Base-by-base conservation (phyloP, 1,284 basidiomycete genomes). In the Exobasidium cylindrosporum region DNA sequence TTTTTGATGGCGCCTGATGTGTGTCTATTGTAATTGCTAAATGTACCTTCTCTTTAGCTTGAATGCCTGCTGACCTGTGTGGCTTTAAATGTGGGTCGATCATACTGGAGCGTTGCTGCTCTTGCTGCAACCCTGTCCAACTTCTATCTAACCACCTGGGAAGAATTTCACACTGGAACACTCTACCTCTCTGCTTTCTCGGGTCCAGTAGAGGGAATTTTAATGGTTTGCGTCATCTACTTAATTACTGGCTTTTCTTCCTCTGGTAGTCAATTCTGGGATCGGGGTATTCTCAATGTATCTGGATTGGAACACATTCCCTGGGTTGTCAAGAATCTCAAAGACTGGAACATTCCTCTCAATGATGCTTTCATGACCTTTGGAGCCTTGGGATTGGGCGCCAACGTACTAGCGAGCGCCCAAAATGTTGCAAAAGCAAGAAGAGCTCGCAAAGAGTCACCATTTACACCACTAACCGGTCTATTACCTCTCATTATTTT, bases 71-170 rank as follows among this genome's bases (percentile, higher is more conserved):
- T 78, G 7, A 67, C 64, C 54, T 61, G 54, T 21, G 68, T 65
- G 7, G 69, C 61, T 43, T 86, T 97, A 54, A 94, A 95, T 70
- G 83, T 97, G 7, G 92, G 91, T 21, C 85, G 92, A 14, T 93
- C 91, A 0, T 97, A 93, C 90, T 97, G 93, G 94, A 94, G 93
- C n/a, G 62, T 97, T 26, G 86, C 89, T 0, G 89, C 89, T 0
- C 89, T 95, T 78, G 84, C 90, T 10, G 91, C 90, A 0, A 90
- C 92, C 0, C 84, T 96, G 17, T 89, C 90, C 66, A 97, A 92
- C 82, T 98, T 98, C 79, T 97, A 97, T 81, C 84, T 97, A 14
- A 81, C 91, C 0, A 96, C 93, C 3, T 97, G 95, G 95, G 95
- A 98, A 78, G 95, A 98, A 81, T 95, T 90, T 76, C 90, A 98